phyloP scores from a whole-genome alignment of 805 yeast species.

The Spathaspora boniae region DNA sequence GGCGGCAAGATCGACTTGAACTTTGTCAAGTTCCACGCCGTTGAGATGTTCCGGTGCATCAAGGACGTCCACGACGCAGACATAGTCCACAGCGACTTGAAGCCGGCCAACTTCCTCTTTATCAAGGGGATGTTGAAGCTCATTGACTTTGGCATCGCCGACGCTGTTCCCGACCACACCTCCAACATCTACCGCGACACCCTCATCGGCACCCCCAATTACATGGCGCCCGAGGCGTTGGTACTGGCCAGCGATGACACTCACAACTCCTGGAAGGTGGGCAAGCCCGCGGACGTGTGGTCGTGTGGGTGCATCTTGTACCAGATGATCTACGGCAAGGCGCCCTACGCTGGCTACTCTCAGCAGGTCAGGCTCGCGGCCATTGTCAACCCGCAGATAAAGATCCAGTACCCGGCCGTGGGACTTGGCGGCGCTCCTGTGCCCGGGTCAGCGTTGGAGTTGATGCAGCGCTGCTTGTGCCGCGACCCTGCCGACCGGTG shows the following conservation, averaged over 20 bases:
- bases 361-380: constrained; percentile 79
- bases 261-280: constrained; percentile 64
- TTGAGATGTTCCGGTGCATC: constrained; percentile 78
- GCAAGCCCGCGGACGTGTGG: constrained; percentile 96
- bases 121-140: constrained; percentile 83
- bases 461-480: constrained; percentile 67
- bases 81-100: constrained; percentile 79
- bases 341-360: constrained; percentile 80
- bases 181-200: constrained; percentile 84
- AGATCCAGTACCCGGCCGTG: constrained; percentile 59
- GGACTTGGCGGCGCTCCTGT: constrained; percentile 63
- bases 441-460: constrained; percentile 64
- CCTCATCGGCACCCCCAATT: constrained; percentile 93
- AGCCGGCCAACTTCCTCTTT: constrained; percentile 68
- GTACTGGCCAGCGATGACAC: constrained; percentile 46
- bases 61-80: constrained; percentile 83
- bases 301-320: constrained; percentile 95
- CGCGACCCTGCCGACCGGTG: constrained; percentile 68
- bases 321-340: constrained; percentile 91
- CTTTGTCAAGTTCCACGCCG: constrained; percentile 75
- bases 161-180: constrained; percentile 89
- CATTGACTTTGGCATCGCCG: constrained; percentile 95
- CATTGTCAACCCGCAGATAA: constrained; percentile 79
- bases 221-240: constrained; percentile 97
- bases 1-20: constrained; percentile 52